Base-by-base conservation (phyloP, 441 rosid genomes). In the Brassica balearica region DNA sequence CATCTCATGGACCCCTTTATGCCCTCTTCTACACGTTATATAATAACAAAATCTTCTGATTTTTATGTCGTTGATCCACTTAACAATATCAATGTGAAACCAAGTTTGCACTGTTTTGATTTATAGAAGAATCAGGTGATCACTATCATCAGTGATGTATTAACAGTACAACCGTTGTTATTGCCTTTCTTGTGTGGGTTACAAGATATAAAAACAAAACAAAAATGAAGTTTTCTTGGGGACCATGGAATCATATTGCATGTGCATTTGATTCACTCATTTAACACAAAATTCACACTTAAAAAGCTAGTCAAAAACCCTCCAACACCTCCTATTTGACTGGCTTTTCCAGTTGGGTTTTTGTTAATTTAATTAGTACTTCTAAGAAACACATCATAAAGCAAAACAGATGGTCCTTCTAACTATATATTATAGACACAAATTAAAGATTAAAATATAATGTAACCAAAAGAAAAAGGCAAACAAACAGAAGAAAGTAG, bases 261-360 rank as follows among this genome's bases (percentile, higher is more conserved):
- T 78, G 81, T 78, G 77, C 81, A 72, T 73, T 51, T 51, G 2
- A 5, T 51, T 73, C 70, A 79, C 82, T 73, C 65, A 68, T 72
- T 51, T 72, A 78, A 55, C 80, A 65, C 76, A 72, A 66, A 58
- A 72, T 77, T 41, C 27, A 66, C 64, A 72, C 73, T 72, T 59
- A 46, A 78, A 53, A 72, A 67, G 69, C 73, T 8, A 72, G 81
- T 78, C 81, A 78, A 78, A 72, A 6, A 12, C 17, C 73, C 2
- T 6, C 12, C n/a, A 8, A 65, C 66, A 8, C 14, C 12, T 59
- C 15, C 20, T 6, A 64, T 46, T 72, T 78, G 77, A 78, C 73
- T 78, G 25, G 62, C 77, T 72, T 78, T 78, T 72, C 34, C 68
- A 43, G 55, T 65, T 38, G 34, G 34, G 11, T 15, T 51, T 55